Base-by-base conservation (phyloP, 2,329 filamentous ascomycete genomes). In the Chaetomium globosum region DNA sequence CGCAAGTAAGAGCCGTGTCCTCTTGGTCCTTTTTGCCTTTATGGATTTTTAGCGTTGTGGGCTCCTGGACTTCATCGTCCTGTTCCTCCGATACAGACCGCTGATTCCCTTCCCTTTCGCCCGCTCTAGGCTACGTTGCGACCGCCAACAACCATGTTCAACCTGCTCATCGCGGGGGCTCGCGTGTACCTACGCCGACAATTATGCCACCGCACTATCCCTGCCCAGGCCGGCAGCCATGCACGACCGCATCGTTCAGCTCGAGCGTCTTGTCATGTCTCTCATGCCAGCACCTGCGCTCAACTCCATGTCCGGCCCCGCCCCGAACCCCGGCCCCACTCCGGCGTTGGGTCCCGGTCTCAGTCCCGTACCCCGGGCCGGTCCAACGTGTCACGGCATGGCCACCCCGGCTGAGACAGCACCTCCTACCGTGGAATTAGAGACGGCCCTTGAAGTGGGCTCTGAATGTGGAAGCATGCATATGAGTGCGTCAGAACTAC, bases 391-490 rank as follows among this genome's bases (percentile, higher is more conserved):
- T 26, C 9, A 12, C 19, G n/a, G n/a, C 10, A 52, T 21, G 1
- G 8, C 26, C 46, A 49, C 39, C 8, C 36, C 36, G 2, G 12
- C 39, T 9, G 26, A 48, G 5, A 36, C 52, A 2, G 23, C 43
- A 33, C n/a, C 7, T 2, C 31, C 33, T 19, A 12, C 30, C 13
- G 33, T 1, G 2, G 39, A 33, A 12, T 0, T 13, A 12, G 3
- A 12, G 1, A n/a, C 30, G 7, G n/a, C 43, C 5, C 8, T 56
- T 8, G 52, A 56, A 21, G 60, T 28, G 2, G 19, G 28, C 3
- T 62, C 76, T 0, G 75, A 78, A 3, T 70, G 66, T 23, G 76
- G 76, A 0, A 78, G 71, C 53, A 72, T 80, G 62, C 73, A 69
- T 0, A 59, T 72, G 1, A 13, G 71, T 30, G 21, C 63, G 59